Conservation (phyloP, 2,329 filamentous ascomycete species). For the Stemphylium lycopersici region DNA sequence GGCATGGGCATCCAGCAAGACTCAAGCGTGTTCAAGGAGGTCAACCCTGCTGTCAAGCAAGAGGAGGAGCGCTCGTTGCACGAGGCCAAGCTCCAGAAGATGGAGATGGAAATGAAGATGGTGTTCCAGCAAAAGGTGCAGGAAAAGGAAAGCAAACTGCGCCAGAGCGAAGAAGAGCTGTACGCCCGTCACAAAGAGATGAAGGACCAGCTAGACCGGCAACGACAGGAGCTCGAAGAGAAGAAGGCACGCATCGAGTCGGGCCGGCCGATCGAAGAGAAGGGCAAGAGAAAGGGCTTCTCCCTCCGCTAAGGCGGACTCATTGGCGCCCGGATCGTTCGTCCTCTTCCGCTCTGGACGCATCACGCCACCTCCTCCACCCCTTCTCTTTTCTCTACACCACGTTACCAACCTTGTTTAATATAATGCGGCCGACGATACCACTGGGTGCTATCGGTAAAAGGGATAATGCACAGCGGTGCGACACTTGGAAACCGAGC, state of each 20-base stretch:
- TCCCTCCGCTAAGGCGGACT: constrained; percentile 77
- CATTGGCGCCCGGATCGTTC: constrained; percentile 16
- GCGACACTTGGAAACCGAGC: constrained; percentile 37
- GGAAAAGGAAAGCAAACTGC: constrained; percentile 99
- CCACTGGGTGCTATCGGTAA: constrained; percentile 50
- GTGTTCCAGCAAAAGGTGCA: constrained; percentile 99
- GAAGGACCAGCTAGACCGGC: constrained; percentile 98
- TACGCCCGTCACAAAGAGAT: constrained; percentile 98
- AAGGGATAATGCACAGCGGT: constrained; percentile 45
- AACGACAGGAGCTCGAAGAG: constrained; percentile 93
- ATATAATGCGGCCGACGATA: constrained; percentile 49
- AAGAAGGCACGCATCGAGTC: constrained; percentile 97
- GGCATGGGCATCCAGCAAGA: constrained; percentile 98
- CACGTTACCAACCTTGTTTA: constrained; percentile 51
- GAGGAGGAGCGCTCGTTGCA: constrained; percentile 97
- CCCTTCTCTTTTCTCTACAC: constrained; percentile 43
- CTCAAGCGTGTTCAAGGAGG: constrained; percentile 99
- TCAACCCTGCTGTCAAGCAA: constrained; percentile 99
- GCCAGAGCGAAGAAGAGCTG: constrained; percentile 98
- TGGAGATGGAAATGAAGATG: constrained; percentile 99
- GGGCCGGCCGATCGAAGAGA: constrained; percentile 93
- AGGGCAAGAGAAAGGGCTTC: constrained; percentile 99
- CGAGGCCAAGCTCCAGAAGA: constrained; percentile 99
- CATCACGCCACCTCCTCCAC: constrained; percentile 35
- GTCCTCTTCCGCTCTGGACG: constrained; percentile 26